These are phyloP conservation scores for Themeda triandra DNA, from an alignment of 176 grass and related monocot genomes.

Conservation along the genomic window DNA sequence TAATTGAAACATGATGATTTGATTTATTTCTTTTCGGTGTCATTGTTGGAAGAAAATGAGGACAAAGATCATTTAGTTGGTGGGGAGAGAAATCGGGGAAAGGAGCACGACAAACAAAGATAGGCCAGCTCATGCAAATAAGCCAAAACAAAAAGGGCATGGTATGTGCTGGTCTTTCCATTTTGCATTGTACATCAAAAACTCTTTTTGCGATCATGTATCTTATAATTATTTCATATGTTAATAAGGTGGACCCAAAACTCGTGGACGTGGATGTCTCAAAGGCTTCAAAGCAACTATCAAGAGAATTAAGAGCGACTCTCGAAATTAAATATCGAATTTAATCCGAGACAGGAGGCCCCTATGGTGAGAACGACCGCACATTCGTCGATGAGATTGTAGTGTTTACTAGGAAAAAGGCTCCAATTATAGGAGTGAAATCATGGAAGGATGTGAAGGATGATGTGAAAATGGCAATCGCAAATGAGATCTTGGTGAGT, in stretches of 20 bases:
- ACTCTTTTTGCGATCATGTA: neutral
- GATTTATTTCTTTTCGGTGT: no score
- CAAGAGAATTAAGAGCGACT: neutral
- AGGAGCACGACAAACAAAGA: neutral
- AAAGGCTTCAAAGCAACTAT: neutral
- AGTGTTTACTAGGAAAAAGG: neutral
- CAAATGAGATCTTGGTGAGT: neutral
- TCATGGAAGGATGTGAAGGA: neutral
- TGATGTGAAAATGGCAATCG: neutral
- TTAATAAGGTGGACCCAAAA: neutral
- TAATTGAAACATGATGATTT: no score
- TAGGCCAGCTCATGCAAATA: neutral
- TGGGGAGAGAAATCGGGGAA: neutral
- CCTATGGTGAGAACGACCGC: neutral
- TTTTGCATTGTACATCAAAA: neutral
- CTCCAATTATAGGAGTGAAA: conserved; percentile 3
- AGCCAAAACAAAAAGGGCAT: neutral
- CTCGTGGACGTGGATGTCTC: neutral
- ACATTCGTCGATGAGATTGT: conserved; percentile 2
- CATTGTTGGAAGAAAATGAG: no score
- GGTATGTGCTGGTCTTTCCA: neutral
- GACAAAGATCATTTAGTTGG: no score
- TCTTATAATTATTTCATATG: neutral
- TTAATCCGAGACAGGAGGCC: neutral
- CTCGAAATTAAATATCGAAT: neutral